phyloP scores from a whole-genome alignment of 441 rosid genomes.

The Pelargonium fulgidum region DNA sequence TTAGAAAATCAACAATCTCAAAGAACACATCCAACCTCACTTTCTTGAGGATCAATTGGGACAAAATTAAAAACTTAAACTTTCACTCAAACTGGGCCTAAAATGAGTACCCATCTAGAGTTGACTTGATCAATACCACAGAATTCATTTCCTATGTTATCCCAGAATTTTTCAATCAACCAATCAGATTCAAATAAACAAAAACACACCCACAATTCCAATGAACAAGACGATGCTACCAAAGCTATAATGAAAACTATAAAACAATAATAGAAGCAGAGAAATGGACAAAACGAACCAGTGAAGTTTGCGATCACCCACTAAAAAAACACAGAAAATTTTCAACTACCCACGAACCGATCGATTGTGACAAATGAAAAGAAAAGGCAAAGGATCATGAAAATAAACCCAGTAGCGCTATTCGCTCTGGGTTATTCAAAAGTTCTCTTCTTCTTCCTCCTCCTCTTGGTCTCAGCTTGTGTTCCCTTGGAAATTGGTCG shows the following conservation, averaged over 20 bases:
- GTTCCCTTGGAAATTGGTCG: constrained; percentile 17
- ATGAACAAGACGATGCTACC: constrained; percentile 11
- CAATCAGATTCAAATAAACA: constrained; percentile 14
- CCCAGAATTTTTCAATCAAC: constrained; percentile 23
- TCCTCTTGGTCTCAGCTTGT: constrained; percentile 18
- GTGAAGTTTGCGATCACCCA: constrained; percentile 4
- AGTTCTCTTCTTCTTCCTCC: constrained; percentile 31
- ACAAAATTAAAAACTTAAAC: neutral
- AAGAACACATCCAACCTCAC: neutral
- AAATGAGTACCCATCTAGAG: constrained; percentile 2
- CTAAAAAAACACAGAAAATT: too few species aligned
- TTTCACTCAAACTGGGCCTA: neutral
- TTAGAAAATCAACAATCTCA: constrained; percentile 1
- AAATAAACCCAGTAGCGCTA: constrained; percentile 7
- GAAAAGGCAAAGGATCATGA: too few species aligned
- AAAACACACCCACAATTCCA: constrained; percentile 8
- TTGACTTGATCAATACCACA: neutral
- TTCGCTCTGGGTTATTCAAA: neutral
- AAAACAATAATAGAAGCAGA: neutral
- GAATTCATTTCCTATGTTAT: constrained; percentile 7
- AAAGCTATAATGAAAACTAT: neutral
- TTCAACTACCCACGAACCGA: neutral
- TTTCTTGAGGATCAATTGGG: neutral
- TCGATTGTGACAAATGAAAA: too few species aligned
- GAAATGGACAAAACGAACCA: constrained; percentile 15